A percentile compares a stretch with the other conserved stretches of the same genome.
phyloP scores from a whole-genome alignment of 306 rosid genomes.

The Cucurbita maxima region DNA sequence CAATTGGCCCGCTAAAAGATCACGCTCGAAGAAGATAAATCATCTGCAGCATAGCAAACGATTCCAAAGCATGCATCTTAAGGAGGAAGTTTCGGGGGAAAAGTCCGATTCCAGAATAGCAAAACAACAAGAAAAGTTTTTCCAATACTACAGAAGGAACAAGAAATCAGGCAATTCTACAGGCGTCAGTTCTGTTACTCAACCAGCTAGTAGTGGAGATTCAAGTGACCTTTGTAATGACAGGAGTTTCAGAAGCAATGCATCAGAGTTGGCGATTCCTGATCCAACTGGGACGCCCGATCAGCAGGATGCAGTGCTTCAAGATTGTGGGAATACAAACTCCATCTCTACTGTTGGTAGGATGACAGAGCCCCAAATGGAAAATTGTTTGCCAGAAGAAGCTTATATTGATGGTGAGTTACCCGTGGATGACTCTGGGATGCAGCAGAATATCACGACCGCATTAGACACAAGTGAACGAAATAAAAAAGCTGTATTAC shows the following conservation, averaged over 20 bases:
- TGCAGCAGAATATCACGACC: constrained; percentile 14
- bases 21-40: constrained; percentile 58
- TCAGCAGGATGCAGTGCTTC: constrained; percentile 25
- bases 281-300: constrained; percentile 21
- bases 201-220: constrained; percentile 18
- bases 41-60: constrained; percentile 20
- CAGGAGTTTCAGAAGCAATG: constrained; percentile 23
- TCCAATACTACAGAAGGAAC: constrained; percentile 79
- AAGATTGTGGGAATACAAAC: constrained; percentile 12
- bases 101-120: constrained; percentile 11
- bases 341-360: constrained; percentile 11
- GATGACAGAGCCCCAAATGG: constrained; percentile 17
- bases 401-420: constrained; percentile 12
- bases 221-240: constrained; percentile 10
- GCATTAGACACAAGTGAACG: constrained; percentile 16
- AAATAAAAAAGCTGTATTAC: constrained; percentile 4
- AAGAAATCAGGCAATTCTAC: constrained; percentile 34
- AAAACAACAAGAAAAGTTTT: constrained; percentile 27
- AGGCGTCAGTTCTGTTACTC: constrained; percentile 18
- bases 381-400: constrained; percentile 17
- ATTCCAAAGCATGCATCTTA: constrained; percentile 20
- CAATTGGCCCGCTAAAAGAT: constrained; percentile 59
- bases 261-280: constrained; percentile 15
- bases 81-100: constrained; percentile 26
- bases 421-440: constrained; percentile 12